Base-by-base conservation (phyloP, 2,329 filamentous ascomycete species). In the Scleromitrula shiraiana region DNA sequence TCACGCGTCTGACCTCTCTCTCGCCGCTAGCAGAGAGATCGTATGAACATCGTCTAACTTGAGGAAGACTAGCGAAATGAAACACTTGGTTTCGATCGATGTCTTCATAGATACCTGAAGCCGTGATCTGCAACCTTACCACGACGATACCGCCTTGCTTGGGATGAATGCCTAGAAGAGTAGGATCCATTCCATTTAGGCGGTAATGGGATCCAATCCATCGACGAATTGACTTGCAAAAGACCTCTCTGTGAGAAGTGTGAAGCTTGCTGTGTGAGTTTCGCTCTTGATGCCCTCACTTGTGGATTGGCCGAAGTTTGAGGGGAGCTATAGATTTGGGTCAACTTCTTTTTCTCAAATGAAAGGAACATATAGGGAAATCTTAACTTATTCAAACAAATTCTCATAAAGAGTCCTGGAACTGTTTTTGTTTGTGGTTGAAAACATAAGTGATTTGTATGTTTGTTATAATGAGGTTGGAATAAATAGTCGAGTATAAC, bases 201-300 rank as follows among this genome's bases (percentile, higher is more conserved):
- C 41, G 41, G 20, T 43, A 43, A 43, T 43, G 29, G 19, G 41
- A 43, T 7, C 41, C 41, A 10, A n/a, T n/a, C n/a, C n/a, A n/a
- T 43, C 41, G 0, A 43, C 41, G n/a, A 43, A 43, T 43, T 43
- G 41, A 43, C 41, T 43, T 24, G 41, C 41, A 35, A 43, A 12
- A 4, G 15, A 15, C 5, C 9, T 43, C 3, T 43, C 41, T 4
- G 41, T 43, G 7, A 43, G 41, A 4, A 43, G 41, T 12, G 41
- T 43, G n/a, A 43, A 43, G n/a, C 29, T 43, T 4, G 41, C 41
- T 9, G 41, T 43, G 29, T 19, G 20, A n/a, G 2, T 17, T 19
- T 19, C 12, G 7, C 41, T 35, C 10, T 19, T 33, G 41, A 43
- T 43, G 4, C 29, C 41, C 23, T 35, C 19, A 19, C 32, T 35